Base-by-base conservation (phyloP, 148 eudicot species). In the Cornus florida region DNA sequence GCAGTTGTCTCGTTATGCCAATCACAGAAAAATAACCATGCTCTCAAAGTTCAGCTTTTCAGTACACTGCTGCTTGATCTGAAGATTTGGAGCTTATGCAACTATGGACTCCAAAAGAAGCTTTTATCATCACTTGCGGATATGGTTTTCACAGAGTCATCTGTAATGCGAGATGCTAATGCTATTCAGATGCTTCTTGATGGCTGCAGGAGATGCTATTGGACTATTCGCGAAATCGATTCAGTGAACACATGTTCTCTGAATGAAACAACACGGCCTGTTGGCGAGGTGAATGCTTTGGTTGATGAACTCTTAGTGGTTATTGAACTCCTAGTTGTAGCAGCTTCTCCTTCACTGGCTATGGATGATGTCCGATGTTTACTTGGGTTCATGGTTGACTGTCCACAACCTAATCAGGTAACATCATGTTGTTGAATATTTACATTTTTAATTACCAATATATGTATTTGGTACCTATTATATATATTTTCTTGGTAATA, bases 341-440 rank as follows among this genome's bases (percentile, higher is more conserved):
- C 94, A 76, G 97, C 97, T 81, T 87, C 94, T 69, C 94, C 96
- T 75, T 86, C 98, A 73, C 73, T 88, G 71, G 97, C 97, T 86
- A 82, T 80, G 73, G 95, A 97, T 84, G 99, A 97, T 84, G 79
- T 92, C 81, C 94, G 92, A 46, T 89, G 98, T 85, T 90, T 97
- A 82, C 92, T 97, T 78, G 91, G 94, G 67, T 97, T 97, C 89
- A 84, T 97, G 95, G 91, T 92, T 57, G 99, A 97, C 79, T 97
- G 92, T 72, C 97, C 99, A 38, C 99, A 97, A 83, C 92, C 92
- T 65, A 97, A 97, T 89, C 99, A 97, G 98, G 99, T 97, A 89
- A 77, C 13, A 10, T 20, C 31, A 33, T 4, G n/a, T 35, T 48
- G 10, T 50, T 48, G 53, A 38, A 22, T 66, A 10, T 60, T 43